Evolutionary conservation across 305 asterid species (phyloP), one percentile per base, ranked within the genome.

Genomic region (Fraxinus baroniana): DNA sequence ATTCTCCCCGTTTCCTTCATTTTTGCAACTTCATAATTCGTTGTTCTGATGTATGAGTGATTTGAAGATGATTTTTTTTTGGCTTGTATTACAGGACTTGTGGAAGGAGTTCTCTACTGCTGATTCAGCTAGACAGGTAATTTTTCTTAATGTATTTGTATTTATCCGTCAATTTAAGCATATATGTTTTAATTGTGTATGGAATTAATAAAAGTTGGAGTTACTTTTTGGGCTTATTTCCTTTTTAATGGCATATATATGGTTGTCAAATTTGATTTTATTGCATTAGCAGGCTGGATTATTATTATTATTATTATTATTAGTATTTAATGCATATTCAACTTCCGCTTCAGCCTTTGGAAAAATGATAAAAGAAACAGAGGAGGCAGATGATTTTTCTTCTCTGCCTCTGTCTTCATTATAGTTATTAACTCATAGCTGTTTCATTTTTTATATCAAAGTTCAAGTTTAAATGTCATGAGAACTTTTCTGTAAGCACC

Each of bases 71-170:
- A 24, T 62, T 8, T 3, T 8, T 3, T 22, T 7, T 20, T 20
- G 15, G 3, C 72, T 55, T 33, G 73, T 8, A 9, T 78, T 85
- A 81, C 93, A 94, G 98, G 96, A 94, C 76, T 86, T 92, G 87
- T 93, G 92, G 84, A 92, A 92, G 87, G 96, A 93, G 35, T 94
- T 94, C 82, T 49, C 86, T 28, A 64, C 95, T 44, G 88, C 96
- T 1, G 97, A 91, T 7, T 87, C 98, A 33, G 97, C 98, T 17
- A 88, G 96, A 91, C 83, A 92, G 98, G 98, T 94, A 6, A 22
- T 7, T 7, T 44, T 20, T 24, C 33, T 62, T 9, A 36, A n/a
- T 13, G 15, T 8, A 4, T 1, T 0, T 9, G 4, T 32, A 3
- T 15, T 60, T 24, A 20, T 39, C 80, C 30, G 12, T 79, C 32